A percentile compares a stretch with the other conserved stretches of the same genome.
Conservation (phyloP, 202 grass and related monocot genomes). For the Brachypodium distachyon region DNA sequence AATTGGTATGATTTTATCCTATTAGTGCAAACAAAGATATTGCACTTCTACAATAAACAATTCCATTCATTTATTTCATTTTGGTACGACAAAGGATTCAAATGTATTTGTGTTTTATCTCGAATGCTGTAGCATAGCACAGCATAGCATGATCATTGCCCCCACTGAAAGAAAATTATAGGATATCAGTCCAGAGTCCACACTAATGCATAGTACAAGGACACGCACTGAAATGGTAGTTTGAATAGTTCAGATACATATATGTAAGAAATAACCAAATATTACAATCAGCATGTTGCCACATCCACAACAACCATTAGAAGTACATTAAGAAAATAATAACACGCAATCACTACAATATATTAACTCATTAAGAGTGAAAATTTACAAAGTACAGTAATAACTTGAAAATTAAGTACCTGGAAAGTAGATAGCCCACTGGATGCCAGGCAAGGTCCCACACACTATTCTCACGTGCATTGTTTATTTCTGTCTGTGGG, state of each 20-base stretch:
- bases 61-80: too few species aligned
- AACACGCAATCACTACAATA: background rate
- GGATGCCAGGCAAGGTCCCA: slow-evolving; percentile 99
- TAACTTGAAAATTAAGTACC: slow-evolving; percentile 31
- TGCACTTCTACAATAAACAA: too few species aligned
- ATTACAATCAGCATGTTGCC: too few species aligned
- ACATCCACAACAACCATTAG: slow-evolving; percentile 1
- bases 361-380: background rate
- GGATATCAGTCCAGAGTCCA: background rate
- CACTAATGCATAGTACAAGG: background rate
- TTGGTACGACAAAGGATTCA: too few species aligned
- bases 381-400: slow-evolving; percentile 17
- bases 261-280: too few species aligned
- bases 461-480: slow-evolving; percentile 90
- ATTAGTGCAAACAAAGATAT: too few species aligned
- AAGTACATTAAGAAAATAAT: background rate
- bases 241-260: background rate
- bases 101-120: too few species aligned
- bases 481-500: slow-evolving; percentile 82
- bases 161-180: slow-evolving; percentile 47
- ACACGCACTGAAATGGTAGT: background rate
- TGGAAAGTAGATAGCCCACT: slow-evolving; percentile 98
- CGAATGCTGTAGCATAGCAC: too few species aligned
- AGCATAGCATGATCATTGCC: slow-evolving; percentile 98
- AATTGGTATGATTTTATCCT: too few species aligned